Conservation (phyloP, 495 filamentous ascomycete genomes). For the Bryoglossum gracile region DNA sequence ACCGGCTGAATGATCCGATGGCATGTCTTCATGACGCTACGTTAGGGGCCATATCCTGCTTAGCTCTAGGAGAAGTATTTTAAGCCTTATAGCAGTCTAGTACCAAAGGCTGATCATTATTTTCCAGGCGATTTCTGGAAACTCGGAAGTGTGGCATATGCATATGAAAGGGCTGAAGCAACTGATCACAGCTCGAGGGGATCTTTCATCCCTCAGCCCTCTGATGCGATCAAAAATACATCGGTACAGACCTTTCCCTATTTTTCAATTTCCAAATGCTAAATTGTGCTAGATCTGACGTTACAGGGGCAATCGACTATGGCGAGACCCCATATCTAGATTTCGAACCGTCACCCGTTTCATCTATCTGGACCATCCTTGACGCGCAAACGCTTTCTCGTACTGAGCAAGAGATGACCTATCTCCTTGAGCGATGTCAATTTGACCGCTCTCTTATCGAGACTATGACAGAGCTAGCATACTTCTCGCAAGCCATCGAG, state of each 20-base stretch:
- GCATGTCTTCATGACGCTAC: constrained; percentile 2
- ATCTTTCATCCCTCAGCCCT: background rate
- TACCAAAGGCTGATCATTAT: background rate
- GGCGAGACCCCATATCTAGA: constrained; percentile 3
- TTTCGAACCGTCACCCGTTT: background rate
- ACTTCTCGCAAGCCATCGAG: constrained; percentile 7
- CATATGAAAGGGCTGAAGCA: constrained; percentile 18
- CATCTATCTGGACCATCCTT: constrained; percentile 4
- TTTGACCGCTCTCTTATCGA: constrained; percentile 2
- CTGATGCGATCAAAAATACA: constrained; percentile 9
- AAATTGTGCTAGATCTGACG: constrained; percentile 11
- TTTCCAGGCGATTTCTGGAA: constrained; percentile 6
- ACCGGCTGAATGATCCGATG: background rate
- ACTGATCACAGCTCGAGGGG: constrained; percentile 1
- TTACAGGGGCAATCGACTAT: constrained; percentile 19
- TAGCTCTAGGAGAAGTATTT: constrained; percentile 15
- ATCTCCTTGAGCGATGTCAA: background rate
- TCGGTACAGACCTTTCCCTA: constrained; percentile 1
- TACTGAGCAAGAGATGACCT: background rate
- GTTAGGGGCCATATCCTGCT: constrained; percentile 16
- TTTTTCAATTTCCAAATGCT: background rate
- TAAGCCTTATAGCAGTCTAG: background rate
- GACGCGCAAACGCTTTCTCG: background rate
- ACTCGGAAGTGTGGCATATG: constrained; percentile 3
- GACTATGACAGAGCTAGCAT: constrained; percentile 1